A percentile compares a stretch with the other conserved stretches of the same genome.
Conservation (phyloP, 2,329 filamentous ascomycete genomes). For the Botrytis aclada region DNA sequence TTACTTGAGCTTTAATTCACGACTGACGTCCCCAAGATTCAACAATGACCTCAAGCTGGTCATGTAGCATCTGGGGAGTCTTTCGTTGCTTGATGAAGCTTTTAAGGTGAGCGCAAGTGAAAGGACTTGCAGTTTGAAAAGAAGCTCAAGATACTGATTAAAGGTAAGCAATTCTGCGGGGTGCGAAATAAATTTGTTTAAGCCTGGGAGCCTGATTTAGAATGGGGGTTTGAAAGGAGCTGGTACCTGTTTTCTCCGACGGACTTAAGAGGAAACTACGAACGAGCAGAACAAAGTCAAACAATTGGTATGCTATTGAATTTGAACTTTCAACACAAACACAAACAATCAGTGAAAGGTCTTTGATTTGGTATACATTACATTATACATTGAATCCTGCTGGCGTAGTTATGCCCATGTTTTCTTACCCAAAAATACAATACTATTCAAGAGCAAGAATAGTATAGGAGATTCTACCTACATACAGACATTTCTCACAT, state of each 20-base stretch:
- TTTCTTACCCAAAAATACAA: no score
- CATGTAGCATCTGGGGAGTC: conserved; percentile 22
- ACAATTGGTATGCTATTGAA: neutral
- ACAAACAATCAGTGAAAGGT: neutral
- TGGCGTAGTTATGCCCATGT: neutral
- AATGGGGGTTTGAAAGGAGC: neutral
- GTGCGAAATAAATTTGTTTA: conserved; percentile 18
- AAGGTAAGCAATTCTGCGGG: conserved; percentile 12
- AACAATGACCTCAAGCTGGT: conserved; percentile 35
- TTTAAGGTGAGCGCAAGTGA: conserved; percentile 16
- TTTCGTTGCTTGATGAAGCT: conserved; percentile 8
- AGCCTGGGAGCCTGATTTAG: neutral
- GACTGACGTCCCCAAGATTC: conserved; percentile 40
- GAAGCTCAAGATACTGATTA: conserved; percentile 15
- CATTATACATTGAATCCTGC: neutral
- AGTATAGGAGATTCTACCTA: neutral
- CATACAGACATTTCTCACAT: neutral
- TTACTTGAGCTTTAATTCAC: conserved; percentile 21
- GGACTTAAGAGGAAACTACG: conserved; percentile 1
- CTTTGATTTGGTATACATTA: neutral
- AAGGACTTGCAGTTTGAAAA: conserved; percentile 20
- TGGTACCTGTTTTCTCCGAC: conserved; percentile 6
- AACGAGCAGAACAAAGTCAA: neutral
- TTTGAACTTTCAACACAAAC: neutral
- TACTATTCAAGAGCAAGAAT: neutral